Percentiles rank a stretch among this genome's conserved stretches.
phyloP scores from a whole-genome alignment of 345 rosid species.

The Dipteronia sinensis region DNA sequence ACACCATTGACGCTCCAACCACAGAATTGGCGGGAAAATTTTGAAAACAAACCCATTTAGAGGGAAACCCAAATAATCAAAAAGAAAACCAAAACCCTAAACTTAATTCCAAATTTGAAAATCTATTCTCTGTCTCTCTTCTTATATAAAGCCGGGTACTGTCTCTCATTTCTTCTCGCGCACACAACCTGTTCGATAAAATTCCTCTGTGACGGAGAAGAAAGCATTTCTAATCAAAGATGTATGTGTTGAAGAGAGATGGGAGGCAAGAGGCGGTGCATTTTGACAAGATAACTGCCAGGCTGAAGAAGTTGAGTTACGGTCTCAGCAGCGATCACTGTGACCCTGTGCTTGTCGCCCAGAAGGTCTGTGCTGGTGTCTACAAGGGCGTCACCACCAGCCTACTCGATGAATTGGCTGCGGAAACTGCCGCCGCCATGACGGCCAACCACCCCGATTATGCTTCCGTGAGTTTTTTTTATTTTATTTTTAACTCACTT shows the following conservation, averaged over 20 bases:
- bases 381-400: slow-evolving; percentile 97
- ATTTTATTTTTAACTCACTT: not conserved
- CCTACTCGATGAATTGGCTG: slow-evolving; percentile 97
- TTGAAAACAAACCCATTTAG: slow-evolving; percentile 11
- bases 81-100: slow-evolving; percentile 14
- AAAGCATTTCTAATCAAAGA: slow-evolving; percentile 14
- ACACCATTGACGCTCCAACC: not conserved
- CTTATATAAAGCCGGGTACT: not conserved
- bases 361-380: slow-evolving; percentile 99
- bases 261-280: slow-evolving; percentile 92
- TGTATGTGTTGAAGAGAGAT: slow-evolving; percentile 95
- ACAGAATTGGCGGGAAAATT: slow-evolving; percentile 36
- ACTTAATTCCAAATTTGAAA: not conserved
- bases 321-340: slow-evolving; percentile 94
- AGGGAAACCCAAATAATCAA: slow-evolving; percentile 18
- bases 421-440: slow-evolving; percentile 97
- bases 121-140: not conserved
- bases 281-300: slow-evolving; percentile 94
- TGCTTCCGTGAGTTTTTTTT: slow-evolving; percentile 66
- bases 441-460: slow-evolving; percentile 95
- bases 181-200: slow-evolving; percentile 38
- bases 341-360: slow-evolving; percentile 91
- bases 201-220: slow-evolving; percentile 17
- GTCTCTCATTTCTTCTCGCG: not conserved
- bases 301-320: slow-evolving; percentile 92